Conservation (phyloP, 148 eudicot species). For the Nepenthes mirabilis region DNA sequence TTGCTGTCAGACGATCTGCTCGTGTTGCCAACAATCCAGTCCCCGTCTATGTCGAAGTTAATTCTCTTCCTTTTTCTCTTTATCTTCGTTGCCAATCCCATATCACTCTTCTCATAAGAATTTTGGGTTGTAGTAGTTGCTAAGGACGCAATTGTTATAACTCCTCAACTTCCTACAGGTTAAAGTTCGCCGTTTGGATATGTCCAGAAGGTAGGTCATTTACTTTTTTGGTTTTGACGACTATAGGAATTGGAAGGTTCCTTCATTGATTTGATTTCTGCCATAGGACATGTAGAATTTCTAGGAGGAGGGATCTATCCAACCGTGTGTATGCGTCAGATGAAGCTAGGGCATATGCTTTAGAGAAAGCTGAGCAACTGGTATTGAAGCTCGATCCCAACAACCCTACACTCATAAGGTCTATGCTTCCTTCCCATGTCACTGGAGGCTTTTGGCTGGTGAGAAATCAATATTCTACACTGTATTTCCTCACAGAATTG, state of each 20-base stretch:
- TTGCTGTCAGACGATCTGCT: slow-evolving; percentile 62
- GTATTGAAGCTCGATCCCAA: slow-evolving; percentile 24
- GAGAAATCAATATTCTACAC: neutral
- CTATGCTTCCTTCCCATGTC: slow-evolving; percentile 76
- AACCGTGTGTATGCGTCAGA: slow-evolving; percentile 48
- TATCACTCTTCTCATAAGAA: neutral
- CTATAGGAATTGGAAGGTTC: neutral
- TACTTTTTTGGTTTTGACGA: neutral
- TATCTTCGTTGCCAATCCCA: neutral
- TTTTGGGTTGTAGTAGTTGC: neutral
- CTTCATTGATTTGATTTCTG: neutral
- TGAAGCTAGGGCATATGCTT: slow-evolving; percentile 34
- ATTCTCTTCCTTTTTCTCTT: slow-evolving; percentile 9
- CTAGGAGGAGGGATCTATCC: slow-evolving; percentile 34
- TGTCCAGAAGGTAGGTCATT: slow-evolving; percentile 15
- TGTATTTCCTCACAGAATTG: too few species aligned
- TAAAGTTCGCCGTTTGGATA: slow-evolving; percentile 13
- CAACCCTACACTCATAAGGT: slow-evolving; percentile 38
- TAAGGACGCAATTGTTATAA: too few species aligned
- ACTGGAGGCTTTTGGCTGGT: slow-evolving; percentile 94
- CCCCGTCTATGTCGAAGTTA: slow-evolving; percentile 42
- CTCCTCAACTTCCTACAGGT: slow-evolving; percentile 6
- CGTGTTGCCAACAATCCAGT: slow-evolving; percentile 56
- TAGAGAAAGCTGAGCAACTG: slow-evolving; percentile 46
- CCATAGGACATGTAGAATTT: slow-evolving; percentile 17